Base-by-base conservation (phyloP, 2,329 filamentous ascomycete genomes). In the Pestalotiopsis sp. region DNA sequence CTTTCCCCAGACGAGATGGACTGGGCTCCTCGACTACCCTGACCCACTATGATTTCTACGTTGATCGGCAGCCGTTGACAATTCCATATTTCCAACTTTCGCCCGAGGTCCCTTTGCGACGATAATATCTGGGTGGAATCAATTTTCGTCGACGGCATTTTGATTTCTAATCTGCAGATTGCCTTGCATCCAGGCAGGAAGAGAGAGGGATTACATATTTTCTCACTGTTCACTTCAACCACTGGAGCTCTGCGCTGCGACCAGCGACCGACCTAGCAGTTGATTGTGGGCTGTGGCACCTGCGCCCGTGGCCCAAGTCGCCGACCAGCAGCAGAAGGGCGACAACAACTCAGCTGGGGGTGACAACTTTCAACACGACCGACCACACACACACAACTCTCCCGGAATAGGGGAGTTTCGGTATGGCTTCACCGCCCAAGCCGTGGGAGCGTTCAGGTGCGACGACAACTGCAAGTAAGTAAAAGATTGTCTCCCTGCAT, bases 391-490 rank as follows among this genome's bases (percentile, higher is more conserved):
- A 20, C 45, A 52, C 13, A 6, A 20, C 11, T 45, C 20, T 14
- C 20, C 39, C n/a, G 2, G 61, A 20, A 14, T 4, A 3, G 27
- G 59, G 59, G 31, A 62, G 36, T 41, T n/a, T 36, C 13, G 69
- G 72, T 13, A 90, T 90, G 86, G 88, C 88, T 72, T 98, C 95
- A 81, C 96, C 96, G 78, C 96, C 96, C 68, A 99, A 99, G 84
- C 96, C 96, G 61, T 99, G 96, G 96, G 96, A 99, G 84, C 89
- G 92, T 81, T 88, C 91, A 73, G 92, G 91, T 81, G 88, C 89
- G 71, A 85, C 85, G 74, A 78, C 77, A 62, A 66, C 63, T 36
- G 57, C 63, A 23, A 71, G 77, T 78, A 78, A 17, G 17, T 65
- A 17, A 4, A 23, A 52, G 7, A 52, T n/a, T 52, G 7, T 52